These are phyloP conservation scores for Cystobasidium ongulense DNA, from an alignment of 768 basidiomycete genomes.

Conservation along the genomic window DNA sequence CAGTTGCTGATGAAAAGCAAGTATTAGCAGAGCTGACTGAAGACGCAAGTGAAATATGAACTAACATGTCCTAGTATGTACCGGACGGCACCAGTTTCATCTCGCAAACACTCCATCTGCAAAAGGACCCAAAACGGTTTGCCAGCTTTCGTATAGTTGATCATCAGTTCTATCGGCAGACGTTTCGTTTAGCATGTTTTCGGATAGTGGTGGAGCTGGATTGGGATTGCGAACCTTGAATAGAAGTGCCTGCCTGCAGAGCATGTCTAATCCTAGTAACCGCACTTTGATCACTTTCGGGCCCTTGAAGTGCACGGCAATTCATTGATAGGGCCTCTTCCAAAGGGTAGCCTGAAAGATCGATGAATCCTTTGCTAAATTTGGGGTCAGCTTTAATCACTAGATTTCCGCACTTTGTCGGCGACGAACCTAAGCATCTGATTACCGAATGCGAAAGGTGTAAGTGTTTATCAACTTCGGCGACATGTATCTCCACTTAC, in stretches of 20 bases:
- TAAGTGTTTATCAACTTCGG: too few relatives aligned
- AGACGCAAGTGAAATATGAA: too few relatives aligned
- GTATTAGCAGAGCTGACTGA: too few relatives aligned
- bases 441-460: constrained; percentile 30
- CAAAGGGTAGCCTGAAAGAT: neutral
- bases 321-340: constrained; percentile 11
- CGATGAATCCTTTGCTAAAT: constrained; percentile 25
- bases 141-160: constrained; percentile 30
- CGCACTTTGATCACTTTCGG: neutral
- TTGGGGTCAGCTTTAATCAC: neutral
- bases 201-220: too few relatives aligned
- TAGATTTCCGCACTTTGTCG: neutral
- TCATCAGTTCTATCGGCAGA: constrained; percentile 9
- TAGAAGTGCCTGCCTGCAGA: too few relatives aligned
- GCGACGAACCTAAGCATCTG: neutral
- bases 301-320: constrained; percentile 34
- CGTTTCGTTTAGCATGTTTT: constrained; percentile 8
- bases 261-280: constrained; percentile 23
- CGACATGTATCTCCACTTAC: too few relatives aligned
- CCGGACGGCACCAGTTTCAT: too few relatives aligned
- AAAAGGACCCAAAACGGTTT: constrained; percentile 28
- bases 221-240: too few relatives aligned
- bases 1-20: too few relatives aligned
- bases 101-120: too few relatives aligned
- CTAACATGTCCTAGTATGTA: too few relatives aligned